phyloP scores from a whole-genome alignment of 2,329 filamentous ascomycete genomes.

The Apiospora arundinis region DNA sequence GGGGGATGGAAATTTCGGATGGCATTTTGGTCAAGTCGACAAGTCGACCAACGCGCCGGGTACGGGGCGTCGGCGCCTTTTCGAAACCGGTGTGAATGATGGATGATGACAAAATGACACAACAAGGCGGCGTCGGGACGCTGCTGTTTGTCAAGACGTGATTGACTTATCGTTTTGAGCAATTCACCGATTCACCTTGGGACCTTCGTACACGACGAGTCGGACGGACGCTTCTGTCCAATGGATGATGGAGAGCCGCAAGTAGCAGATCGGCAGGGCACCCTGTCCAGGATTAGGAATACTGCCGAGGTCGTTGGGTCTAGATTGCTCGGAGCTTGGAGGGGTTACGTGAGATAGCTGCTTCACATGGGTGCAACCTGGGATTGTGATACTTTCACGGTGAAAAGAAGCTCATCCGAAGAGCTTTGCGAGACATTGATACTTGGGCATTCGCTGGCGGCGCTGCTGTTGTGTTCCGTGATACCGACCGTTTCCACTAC shows the following conservation, averaged over 20 bases:
- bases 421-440: background rate
- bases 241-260: background rate
- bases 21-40: conserved; percentile 1
- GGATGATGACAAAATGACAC: background rate
- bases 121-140: background rate
- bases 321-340: background rate
- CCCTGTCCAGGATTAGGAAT: background rate
- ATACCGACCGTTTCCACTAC: background rate
- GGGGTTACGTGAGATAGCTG: background rate
- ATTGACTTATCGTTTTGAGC: background rate
- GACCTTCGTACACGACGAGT: background rate
- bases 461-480: background rate
- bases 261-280: conserved; percentile 7
- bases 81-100: conserved; percentile 2
- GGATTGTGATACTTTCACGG: background rate
- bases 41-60: background rate
- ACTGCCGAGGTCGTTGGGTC: conserved; percentile 7
- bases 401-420: conserved; percentile 7
- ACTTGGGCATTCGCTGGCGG: background rate
- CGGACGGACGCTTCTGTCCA: background rate
- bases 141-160: background rate
- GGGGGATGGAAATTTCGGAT: background rate
- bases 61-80: background rate
- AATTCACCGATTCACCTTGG: background rate
- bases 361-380: conserved; percentile 2